phyloP scores from a whole-genome alignment of 2,329 filamentous ascomycete species.

The Geosmithia putterillii region DNA sequence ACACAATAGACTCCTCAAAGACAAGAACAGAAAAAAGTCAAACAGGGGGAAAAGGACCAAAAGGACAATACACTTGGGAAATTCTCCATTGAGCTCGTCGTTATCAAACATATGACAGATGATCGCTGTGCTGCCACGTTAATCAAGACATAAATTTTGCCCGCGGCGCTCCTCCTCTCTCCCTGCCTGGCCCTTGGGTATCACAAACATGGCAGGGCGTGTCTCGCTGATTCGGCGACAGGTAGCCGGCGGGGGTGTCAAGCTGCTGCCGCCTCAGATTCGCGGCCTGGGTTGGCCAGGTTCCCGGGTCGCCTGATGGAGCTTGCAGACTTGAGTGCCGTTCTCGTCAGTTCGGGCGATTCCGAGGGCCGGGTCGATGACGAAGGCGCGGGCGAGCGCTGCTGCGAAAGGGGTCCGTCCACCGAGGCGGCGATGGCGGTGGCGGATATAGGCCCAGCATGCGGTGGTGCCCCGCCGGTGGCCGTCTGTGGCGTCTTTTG shows the following conservation, averaged over 20 bases:
- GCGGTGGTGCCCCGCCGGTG: conserved; percentile 8
- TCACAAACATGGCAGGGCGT: conserved; percentile 14
- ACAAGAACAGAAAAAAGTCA: conserved; percentile 3
- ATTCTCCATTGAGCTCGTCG: neutral
- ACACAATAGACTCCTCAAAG: neutral
- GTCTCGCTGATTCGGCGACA: neutral
- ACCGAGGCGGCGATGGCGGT: conserved; percentile 11
- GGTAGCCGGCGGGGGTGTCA: too few relatives aligned
- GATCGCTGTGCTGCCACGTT: neutral
- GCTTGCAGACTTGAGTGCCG: conserved; percentile 16
- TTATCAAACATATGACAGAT: neutral
- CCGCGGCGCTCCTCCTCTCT: neutral
- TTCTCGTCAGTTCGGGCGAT: conserved; percentile 31
- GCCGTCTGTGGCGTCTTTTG: conserved; percentile 8
- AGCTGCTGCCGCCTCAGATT: conserved; percentile 20
- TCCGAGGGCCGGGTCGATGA: conserved; percentile 18
- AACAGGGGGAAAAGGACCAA: neutral
- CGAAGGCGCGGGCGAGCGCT: conserved; percentile 14
- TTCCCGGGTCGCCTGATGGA: conserved; percentile 19
- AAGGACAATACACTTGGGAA: neutral
- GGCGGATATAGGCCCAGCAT: conserved; percentile 7
- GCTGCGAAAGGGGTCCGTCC: conserved; percentile 10
- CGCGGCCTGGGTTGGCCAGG: conserved; percentile 16
- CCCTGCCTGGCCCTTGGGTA: conserved; percentile 16
- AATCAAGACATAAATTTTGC: neutral